Evolutionary conservation across 208 protist genomes (phyloP).

Genomic region (Trypanosoma avium): DNA sequence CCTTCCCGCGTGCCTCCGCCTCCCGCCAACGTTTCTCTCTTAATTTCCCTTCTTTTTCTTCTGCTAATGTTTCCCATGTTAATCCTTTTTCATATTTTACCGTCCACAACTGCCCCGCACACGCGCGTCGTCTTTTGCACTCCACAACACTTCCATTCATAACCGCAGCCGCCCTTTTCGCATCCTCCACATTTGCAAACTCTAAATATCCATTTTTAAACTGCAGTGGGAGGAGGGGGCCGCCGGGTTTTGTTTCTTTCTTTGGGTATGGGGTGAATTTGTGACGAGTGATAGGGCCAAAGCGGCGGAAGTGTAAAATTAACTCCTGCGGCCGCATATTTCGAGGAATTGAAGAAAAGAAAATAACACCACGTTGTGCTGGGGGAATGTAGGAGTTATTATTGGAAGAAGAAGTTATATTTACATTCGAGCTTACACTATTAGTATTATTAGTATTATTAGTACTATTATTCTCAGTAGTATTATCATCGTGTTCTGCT

Average conservation of each 20-base stretch:
- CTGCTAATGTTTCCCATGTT: slow-evolving; percentile 52
- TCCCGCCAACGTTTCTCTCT: slow-evolving; percentile 9
- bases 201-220: slow-evolving; percentile 84
- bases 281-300: slow-evolving; percentile 66
- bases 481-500: neutral
- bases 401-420: neutral
- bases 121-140: slow-evolving; percentile 59
- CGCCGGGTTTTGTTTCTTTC: slow-evolving; percentile 68
- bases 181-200: slow-evolving; percentile 49
- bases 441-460: neutral
- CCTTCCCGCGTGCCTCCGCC: slow-evolving; percentile 22
- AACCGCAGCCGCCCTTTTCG: slow-evolving; percentile 38
- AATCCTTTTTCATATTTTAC: slow-evolving; percentile 63
- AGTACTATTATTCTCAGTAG: neutral
- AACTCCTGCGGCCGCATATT: slow-evolving; percentile 82
- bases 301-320: slow-evolving; percentile 62
- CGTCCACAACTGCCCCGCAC: slow-evolving; percentile 80
- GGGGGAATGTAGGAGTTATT: slow-evolving; percentile 33
- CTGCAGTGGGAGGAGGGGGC: slow-evolving; percentile 62
- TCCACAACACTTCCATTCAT: slow-evolving; percentile 67
- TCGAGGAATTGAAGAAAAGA: slow-evolving; percentile 71
- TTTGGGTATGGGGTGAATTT: slow-evolving; percentile 77
- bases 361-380: slow-evolving; percentile 64
- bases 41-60: neutral
- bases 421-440: slow-evolving; percentile 12